Evolutionary conservation across 768 basidiomycete species (phyloP), one percentile per base, ranked within the genome.

Genomic region (Lentinula aciculospora): DNA sequence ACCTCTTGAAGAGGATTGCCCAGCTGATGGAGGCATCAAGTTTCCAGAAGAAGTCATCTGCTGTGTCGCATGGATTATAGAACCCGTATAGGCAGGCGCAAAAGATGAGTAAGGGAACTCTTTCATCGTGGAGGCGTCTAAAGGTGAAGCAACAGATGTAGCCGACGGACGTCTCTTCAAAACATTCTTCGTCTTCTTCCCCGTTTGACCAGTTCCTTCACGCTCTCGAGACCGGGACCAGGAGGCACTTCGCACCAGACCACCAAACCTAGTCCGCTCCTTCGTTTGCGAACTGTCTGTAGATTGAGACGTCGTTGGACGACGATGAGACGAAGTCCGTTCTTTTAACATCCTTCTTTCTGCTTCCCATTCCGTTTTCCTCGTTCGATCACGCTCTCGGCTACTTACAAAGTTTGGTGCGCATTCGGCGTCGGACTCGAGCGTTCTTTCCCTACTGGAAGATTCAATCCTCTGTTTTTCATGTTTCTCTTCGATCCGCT

Each of bases 391-490:
- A 2, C 54, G 54, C 28, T 42, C 54, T 12, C 54, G 54, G 23
- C 42, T 46, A 25, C 17, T 32, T 4, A 6, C 54, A 10, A 56
- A 45, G 4, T n/a, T 17, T 21, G 32, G 15, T 34, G 13, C 2
- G 17, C 31, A 28, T 31, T 56, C 39, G n/a, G 23, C 54, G 19
- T 42, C 54, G 21, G 54, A 42, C 40, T 56, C 54, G 5, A 53
- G 5, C 10, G 51, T 36, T 39, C 51, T 40, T 15, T 39, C 51
- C n/a, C 15, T 53, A n/a, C n/a, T 53, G 36, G 27, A 23, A 53
- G 54, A 40, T 45, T 56, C 54, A 21, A 44, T 56, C 27, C 44
- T 46, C 56, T 37, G 56, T 36, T 57, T 48, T 23, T 48, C 56
- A 23, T n/a, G 34, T 21, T 21, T 45, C 10, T 57, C 46, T 49